These are phyloP conservation scores for Postia placenta DNA, from an alignment of 768 basidiomycete genomes.

Conservation along the genomic window DNA sequence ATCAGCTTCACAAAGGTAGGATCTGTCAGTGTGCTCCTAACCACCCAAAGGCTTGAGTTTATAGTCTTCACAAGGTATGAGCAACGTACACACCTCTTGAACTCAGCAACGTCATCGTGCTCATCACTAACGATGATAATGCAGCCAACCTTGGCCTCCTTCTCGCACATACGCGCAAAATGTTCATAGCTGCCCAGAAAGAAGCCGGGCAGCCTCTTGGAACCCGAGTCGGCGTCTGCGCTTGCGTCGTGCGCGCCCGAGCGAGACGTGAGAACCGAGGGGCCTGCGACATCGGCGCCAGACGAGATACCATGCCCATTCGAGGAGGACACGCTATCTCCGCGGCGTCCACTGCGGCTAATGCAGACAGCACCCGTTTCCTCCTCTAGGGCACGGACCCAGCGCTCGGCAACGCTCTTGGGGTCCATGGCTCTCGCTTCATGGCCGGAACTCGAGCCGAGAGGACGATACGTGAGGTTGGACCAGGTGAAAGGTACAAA, in stretches of 20 bases:
- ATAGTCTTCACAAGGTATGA: background rate
- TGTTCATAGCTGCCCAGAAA: constrained; percentile 77
- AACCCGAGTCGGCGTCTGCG: constrained; percentile 24
- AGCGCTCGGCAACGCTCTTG: constrained; percentile 55
- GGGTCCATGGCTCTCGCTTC: constrained; percentile 13
- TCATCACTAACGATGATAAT: constrained; percentile 82
- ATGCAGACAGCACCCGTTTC: constrained; percentile 73
- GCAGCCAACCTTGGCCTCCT: constrained; percentile 67
- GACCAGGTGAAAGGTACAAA: constrained; percentile 39
- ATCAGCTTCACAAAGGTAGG: constrained; percentile 61
- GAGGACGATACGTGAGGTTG: constrained; percentile 34
- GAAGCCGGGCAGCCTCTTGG: constrained; percentile 73
- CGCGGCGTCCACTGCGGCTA: constrained; percentile 24
- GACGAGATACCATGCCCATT: constrained; percentile 19
- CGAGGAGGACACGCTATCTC: background rate
- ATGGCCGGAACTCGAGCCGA: constrained; percentile 23
- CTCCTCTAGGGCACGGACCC: constrained; percentile 78
- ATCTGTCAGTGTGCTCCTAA: constrained; percentile 72
- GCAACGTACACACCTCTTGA: constrained; percentile 58
- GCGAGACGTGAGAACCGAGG: constrained; percentile 38
- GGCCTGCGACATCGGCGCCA: constrained; percentile 30
- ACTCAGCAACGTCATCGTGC: constrained; percentile 83
- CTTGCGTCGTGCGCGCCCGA: constrained; percentile 20
- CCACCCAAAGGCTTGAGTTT: background rate
- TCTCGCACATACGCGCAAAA: constrained; percentile 63